Percentiles rank a stretch among this genome's conserved stretches.
Evolutionary conservation across 768 basidiomycete genomes (phyloP).

Genomic region (Podaxis carcinomalis): DNA sequence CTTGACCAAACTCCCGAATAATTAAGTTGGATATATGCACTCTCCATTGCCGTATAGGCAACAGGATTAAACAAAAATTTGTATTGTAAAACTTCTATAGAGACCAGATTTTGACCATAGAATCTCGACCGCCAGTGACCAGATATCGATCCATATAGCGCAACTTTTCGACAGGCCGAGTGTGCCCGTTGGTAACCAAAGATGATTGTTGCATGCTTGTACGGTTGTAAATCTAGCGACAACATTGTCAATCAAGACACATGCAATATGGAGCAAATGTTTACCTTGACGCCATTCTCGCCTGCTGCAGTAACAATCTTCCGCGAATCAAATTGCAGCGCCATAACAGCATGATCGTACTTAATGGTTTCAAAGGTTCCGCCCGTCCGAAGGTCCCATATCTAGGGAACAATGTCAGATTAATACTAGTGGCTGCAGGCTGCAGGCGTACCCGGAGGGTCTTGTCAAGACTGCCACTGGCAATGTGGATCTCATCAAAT

Average conservation of each 20-base stretch:
- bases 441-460: conserved; percentile 66
- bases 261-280: conserved; percentile 3
- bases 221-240: conserved; percentile 84
- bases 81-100: conserved; percentile 39
- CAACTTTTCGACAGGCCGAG: conserved; percentile 77
- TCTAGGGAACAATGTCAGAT: conserved; percentile 39
- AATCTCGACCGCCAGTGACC: conserved; percentile 85
- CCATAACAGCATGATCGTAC: conserved; percentile 88
- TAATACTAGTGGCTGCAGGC: neutral
- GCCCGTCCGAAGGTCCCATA: conserved; percentile 96
- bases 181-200: conserved; percentile 90
- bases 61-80: neutral
- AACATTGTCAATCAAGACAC: neutral
- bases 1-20: neutral
- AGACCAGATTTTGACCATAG: conserved; percentile 89
- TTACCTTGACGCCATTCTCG: conserved; percentile 89
- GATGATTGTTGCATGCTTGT: conserved; percentile 87
- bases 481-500: conserved; percentile 94
- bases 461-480: conserved; percentile 92
- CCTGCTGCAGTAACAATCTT: conserved; percentile 92
- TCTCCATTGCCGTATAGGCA: neutral
- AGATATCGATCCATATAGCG: conserved; percentile 97
- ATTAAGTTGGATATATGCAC: neutral
- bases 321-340: conserved; percentile 90
- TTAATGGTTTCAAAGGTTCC: conserved; percentile 83